A percentile compares a stretch with the other conserved stretches of the same genome.
phyloP scores from a whole-genome alignment of 1,139 yeast species.

The Spathaspora sp. region DNA sequence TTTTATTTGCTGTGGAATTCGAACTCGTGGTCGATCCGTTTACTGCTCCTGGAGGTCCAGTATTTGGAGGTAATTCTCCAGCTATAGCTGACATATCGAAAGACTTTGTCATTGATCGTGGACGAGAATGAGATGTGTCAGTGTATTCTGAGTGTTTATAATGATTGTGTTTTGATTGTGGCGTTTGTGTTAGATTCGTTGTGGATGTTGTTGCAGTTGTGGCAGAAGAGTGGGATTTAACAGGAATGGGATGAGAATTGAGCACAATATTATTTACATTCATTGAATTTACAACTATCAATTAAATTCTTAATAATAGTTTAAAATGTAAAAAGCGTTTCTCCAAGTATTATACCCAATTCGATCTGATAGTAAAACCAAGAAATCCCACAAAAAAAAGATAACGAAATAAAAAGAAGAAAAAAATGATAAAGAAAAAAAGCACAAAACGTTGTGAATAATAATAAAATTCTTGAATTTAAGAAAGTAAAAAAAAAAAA shows the following conservation, averaged over 20 bases:
- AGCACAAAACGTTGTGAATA: background rate
- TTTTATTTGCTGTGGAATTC: conserved; percentile 21
- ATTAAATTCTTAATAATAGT: background rate
- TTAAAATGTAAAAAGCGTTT: background rate
- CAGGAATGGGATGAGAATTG: background rate
- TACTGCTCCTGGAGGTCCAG: conserved; percentile 41
- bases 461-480: background rate
- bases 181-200: background rate
- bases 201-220: background rate
- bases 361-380: background rate
- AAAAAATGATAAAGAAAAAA: background rate
- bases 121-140: background rate
- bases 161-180: background rate
- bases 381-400: background rate
- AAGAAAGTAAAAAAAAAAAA: background rate
- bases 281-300: background rate
- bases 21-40: conserved; percentile 9
- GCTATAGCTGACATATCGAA: conserved; percentile 7
- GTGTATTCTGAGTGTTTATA: background rate
- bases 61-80: conserved; percentile 36
- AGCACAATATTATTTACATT: background rate
- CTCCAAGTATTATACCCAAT: background rate
- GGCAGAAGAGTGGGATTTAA: background rate
- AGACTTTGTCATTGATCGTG: conserved; percentile 2
- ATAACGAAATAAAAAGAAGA: background rate